Evolutionary conservation across 352 stramenopile genomes (phyloP).

Genomic region (Phytophthora uliginosa): DNA sequence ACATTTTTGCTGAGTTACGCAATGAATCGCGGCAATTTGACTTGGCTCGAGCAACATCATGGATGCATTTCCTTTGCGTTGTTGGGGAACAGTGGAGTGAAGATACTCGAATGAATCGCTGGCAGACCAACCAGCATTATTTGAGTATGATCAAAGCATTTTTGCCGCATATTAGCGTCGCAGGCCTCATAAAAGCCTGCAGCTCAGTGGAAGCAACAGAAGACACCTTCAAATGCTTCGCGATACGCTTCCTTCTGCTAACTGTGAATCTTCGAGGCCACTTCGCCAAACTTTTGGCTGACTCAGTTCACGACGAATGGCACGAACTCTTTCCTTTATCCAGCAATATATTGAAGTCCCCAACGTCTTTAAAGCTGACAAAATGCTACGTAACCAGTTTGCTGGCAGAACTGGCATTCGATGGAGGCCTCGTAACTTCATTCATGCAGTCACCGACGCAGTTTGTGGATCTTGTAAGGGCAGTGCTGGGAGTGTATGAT

Average conservation of each 20-base stretch:
- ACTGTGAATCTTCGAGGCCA: not conserved
- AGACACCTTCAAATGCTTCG: conserved; percentile 6
- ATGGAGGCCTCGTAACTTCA: not conserved
- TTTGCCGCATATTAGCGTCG: not conserved
- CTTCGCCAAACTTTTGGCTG: not conserved
- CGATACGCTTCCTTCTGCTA: conserved; percentile 12
- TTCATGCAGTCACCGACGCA: not conserved
- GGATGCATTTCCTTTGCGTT: conserved; percentile 27
- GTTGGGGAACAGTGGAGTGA: conserved; percentile 22
- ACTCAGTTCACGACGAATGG: conserved; percentile 9
- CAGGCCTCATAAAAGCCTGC: conserved; percentile 17
- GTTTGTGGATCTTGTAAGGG: conserved; percentile 10
- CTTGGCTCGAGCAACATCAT: not conserved
- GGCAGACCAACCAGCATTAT: not conserved
- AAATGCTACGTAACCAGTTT: conserved; percentile 18
- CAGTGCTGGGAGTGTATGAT: not conserved
- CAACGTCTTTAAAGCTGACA: not conserved
- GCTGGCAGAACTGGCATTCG: conserved; percentile 18
- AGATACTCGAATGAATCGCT: not conserved
- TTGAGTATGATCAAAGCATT: not conserved
- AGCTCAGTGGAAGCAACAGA: not conserved
- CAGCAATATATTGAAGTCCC: conserved; percentile 1
- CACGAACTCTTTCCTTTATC: conserved; percentile 10
- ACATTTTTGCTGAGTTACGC: conserved; percentile 15
- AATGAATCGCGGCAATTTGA: not conserved